A percentile compares a stretch with the other conserved stretches of the same genome.
phyloP scores from a whole-genome alignment of 768 basidiomycete genomes.

The Lentinula boryana region DNA sequence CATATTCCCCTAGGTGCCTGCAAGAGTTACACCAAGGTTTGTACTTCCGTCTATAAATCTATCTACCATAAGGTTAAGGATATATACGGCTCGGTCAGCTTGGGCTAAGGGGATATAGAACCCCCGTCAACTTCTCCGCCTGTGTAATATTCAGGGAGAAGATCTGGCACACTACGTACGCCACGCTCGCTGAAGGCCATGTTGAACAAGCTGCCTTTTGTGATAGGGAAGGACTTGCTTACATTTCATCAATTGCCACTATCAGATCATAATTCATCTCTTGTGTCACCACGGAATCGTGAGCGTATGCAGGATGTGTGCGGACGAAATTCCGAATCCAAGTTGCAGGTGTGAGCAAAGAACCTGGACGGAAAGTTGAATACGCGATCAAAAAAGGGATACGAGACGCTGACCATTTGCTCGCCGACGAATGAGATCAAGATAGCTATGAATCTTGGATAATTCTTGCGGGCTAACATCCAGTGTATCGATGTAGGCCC shows the following conservation, averaged over 20 bases:
- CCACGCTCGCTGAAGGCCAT: slow-evolving; percentile 57
- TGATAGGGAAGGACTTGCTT: slow-evolving; percentile 27
- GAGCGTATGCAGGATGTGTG: slow-evolving; percentile 85
- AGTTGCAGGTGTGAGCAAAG: slow-evolving; percentile 78
- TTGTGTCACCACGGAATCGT: slow-evolving; percentile 87
- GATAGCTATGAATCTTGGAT: slow-evolving; percentile 63
- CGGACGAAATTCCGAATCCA: slow-evolving; percentile 94
- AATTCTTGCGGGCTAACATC: slow-evolving; percentile 63
- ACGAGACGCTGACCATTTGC: slow-evolving; percentile 60
- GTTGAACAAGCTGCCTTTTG: slow-evolving; percentile 1
- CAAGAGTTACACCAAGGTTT: background rate
- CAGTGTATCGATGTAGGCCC: slow-evolving; percentile 81
- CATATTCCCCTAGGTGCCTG: background rate
- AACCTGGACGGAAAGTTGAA: slow-evolving; percentile 37
- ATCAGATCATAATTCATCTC: slow-evolving; percentile 95
- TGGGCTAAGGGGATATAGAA: slow-evolving; percentile 20
- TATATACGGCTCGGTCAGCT: background rate
- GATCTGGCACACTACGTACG: slow-evolving; percentile 48
- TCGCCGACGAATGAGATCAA: slow-evolving; percentile 72
- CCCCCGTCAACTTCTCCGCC: slow-evolving; percentile 41
- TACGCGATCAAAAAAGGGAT: background rate
- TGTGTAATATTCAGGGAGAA: slow-evolving; percentile 58
- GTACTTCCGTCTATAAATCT: background rate
- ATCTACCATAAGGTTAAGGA: background rate
- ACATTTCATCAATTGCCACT: slow-evolving; percentile 89